Evolutionary conservation across 257 asterid species (phyloP), one percentile per base, ranked within the genome.

Genomic region (Solanum neorickii): DNA sequence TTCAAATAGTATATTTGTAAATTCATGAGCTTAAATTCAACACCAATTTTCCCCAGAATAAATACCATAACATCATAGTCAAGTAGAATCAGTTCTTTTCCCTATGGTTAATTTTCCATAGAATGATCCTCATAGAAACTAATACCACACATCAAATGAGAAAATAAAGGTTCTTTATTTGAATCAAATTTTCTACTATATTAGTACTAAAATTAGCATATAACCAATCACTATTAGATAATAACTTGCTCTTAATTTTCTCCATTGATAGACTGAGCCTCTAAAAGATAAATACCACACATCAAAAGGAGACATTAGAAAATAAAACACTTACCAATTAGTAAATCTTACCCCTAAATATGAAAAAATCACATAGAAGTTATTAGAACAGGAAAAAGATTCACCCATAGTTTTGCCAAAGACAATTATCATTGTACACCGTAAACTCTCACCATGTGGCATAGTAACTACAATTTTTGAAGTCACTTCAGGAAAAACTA

Each of bases 51-150:
- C 4, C 9, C 18, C 59, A 52, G 9, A 16, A 52, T 2, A 52
- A 52, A 16, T 52, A 9, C 9, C 62, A 52, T 52, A 49, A 16
- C 62, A 6, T 52, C 2, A 23, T 52, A 52, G 3, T 52, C 6
- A 52, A 16, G 18, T 52, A 52, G 3, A 21, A 52, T 52, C 23
- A 16, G 6, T 16, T 52, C 9, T 52, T 52, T 7, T 16, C 7
- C 0, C 0, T 52, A 7, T 52, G 6, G 62, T 1, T 52, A 52
- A 52, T 16, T 0, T 52, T 52, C 10, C 9, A 2, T 52, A 16
- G 62, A 52, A 0, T 16, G 18, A 52, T 0, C 10, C 23, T 16
- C 3, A 52, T 52, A 52, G 23, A 52, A 52, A 23, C 62, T 52
- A 52, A 52, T 52, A 52, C 23, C 23, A 52, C 10, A 52, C 1